Conservation (phyloP, 306 rosid genomes). For the Psophocarpus tetragonolobus region DNA sequence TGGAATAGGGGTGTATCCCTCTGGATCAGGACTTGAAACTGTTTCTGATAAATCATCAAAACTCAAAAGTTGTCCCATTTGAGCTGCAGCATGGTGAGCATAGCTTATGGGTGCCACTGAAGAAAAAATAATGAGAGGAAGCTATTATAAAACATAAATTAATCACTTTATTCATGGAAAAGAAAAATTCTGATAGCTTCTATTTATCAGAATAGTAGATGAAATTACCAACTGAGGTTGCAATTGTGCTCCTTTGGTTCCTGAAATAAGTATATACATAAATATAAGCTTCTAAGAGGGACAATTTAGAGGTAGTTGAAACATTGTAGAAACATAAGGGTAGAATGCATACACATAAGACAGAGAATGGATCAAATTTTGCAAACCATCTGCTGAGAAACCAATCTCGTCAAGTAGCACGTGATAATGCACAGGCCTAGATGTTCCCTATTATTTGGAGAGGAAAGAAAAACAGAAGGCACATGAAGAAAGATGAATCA, state of each 20-base stretch:
- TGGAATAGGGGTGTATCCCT: slow-evolving; percentile 47
- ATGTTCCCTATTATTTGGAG: slow-evolving; percentile 67
- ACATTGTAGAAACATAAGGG: slow-evolving; percentile 6
- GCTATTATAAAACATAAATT: slow-evolving; percentile 13
- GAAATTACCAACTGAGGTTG: slow-evolving; percentile 73
- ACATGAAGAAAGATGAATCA: neutral
- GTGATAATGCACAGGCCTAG: slow-evolving; percentile 87
- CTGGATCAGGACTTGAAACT: slow-evolving; percentile 35
- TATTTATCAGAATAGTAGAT: neutral
- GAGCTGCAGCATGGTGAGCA: slow-evolving; percentile 90
- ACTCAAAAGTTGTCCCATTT: slow-evolving; percentile 70
- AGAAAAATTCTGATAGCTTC: neutral
- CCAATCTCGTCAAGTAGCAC: slow-evolving; percentile 92
- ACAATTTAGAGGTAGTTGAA: neutral
- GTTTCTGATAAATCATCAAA: slow-evolving; percentile 62
- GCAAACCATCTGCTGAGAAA: slow-evolving; percentile 80
- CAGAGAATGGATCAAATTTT: slow-evolving; percentile 70
- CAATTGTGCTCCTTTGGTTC: slow-evolving; percentile 84
- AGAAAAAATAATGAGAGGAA: slow-evolving; percentile 17
- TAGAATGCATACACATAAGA: slow-evolving; percentile 74
- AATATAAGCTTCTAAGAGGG: neutral
- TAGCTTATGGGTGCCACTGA: slow-evolving; percentile 83
- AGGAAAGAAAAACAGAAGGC: slow-evolving; percentile 5
- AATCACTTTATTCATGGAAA: neutral
- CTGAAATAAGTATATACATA: slow-evolving; percentile 43